Conservation (phyloP, 192 early-diverging fungal genomes). For the Rhizoclosmatium sp. region DNA sequence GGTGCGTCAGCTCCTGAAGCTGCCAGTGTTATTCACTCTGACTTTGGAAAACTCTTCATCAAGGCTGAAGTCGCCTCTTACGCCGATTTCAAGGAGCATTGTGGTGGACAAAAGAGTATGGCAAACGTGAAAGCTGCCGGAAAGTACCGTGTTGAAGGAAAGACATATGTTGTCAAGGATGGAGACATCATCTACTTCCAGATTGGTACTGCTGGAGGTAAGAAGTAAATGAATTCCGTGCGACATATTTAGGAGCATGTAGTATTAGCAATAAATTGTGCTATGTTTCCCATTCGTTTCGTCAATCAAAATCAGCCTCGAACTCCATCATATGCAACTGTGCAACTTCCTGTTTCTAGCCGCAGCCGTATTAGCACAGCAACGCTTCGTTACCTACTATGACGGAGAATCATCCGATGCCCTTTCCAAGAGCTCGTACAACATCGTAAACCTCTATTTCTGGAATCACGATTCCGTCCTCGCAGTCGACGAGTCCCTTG, state of each 20-base stretch:
- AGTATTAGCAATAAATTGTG: too few species aligned
- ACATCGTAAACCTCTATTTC: neutral
- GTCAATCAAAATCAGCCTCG: too few species aligned
- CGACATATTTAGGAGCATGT: too few species aligned
- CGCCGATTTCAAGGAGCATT: constrained; percentile 66
- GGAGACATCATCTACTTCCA: constrained; percentile 75
- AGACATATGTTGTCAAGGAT: constrained; percentile 90
- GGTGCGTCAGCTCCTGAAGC: constrained; percentile 84
- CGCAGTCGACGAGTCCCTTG: neutral
- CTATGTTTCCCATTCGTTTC: too few species aligned
- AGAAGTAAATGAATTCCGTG: constrained; percentile 3
- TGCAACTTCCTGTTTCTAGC: too few species aligned
- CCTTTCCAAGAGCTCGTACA: neutral
- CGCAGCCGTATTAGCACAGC: too few species aligned
- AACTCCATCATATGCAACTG: too few species aligned
- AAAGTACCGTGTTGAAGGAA: constrained; percentile 90
- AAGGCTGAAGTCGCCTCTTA: constrained; percentile 75
- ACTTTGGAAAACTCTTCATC: constrained; percentile 82
- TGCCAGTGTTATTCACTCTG: constrained; percentile 87
- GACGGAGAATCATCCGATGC: neutral
- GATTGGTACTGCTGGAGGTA: constrained; percentile 40
- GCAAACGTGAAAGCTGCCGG: constrained; percentile 84
- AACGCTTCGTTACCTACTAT: too few species aligned
- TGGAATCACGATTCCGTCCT: neutral
- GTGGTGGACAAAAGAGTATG: constrained; percentile 66